A percentile compares a stretch with the other conserved stretches of the same genome.
Evolutionary conservation across 2,329 filamentous ascomycete species (phyloP).

Genomic region (Triangularia setosa): DNA sequence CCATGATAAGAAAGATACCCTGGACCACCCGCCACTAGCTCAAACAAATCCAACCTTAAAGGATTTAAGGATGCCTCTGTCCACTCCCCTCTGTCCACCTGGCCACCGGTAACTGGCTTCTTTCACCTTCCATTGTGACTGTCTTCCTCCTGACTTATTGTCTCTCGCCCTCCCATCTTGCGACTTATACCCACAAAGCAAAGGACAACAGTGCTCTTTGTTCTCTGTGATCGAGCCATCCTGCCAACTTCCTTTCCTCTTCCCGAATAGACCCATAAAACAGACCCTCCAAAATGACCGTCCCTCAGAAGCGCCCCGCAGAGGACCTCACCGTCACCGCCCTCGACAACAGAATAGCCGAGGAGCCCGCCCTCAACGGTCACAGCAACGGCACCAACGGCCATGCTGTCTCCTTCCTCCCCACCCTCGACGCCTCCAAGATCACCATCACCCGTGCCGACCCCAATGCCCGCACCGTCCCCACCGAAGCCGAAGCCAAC

Average conservation of each 20-base stretch:
- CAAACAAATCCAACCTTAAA: conserved; percentile 1
- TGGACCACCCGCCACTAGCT: not conserved
- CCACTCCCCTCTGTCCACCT: not conserved
- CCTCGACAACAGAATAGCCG: conserved; percentile 41
- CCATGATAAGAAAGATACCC: not conserved
- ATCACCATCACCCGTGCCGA: conserved; percentile 52
- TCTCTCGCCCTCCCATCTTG: not conserved
- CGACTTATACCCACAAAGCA: not conserved
- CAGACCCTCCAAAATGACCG: conserved; percentile 7
- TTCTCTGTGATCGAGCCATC: not conserved
- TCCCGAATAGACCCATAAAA: not conserved
- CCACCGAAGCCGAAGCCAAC: conserved; percentile 45
- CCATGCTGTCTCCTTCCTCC: conserved; percentile 31
- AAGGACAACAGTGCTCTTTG: not conserved
- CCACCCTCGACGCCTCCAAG: conserved; percentile 56
- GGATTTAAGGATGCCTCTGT: not conserved
- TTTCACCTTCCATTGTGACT: conserved; percentile 4
- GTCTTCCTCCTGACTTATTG: not conserved
- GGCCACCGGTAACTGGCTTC: not conserved
- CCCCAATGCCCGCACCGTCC: conserved; percentile 47
- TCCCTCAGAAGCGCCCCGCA: conserved; percentile 14
- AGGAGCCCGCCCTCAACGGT: conserved; percentile 27
- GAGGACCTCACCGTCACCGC: conserved; percentile 26
- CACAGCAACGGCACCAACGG: conserved; percentile 25
- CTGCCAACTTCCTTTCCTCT: not conserved